Evolutionary conservation across 2,329 filamentous ascomycete genomes (phyloP).

Genomic region (Emmonsiellopsis sp.): DNA sequence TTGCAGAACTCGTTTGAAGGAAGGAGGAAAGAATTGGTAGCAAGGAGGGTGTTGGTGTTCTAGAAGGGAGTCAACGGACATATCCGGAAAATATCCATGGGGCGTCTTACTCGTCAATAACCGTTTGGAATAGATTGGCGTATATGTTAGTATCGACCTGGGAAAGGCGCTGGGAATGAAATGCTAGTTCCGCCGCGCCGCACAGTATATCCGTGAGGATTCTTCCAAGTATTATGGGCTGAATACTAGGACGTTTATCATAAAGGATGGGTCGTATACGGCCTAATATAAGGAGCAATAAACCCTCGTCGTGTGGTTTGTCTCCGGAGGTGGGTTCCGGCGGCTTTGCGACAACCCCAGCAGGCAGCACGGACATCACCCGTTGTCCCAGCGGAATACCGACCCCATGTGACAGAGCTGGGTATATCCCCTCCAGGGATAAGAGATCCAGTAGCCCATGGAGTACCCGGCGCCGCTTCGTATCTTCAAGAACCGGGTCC

Average conservation of each 20-base stretch:
- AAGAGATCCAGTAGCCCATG: constrained; percentile 34
- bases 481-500: constrained; percentile 29
- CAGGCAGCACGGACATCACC: constrained; percentile 33
- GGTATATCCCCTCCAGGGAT: constrained; percentile 36
- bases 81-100: neutral
- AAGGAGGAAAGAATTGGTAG: constrained; percentile 29
- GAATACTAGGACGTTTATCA: constrained; percentile 26
- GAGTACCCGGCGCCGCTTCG: constrained; percentile 29
- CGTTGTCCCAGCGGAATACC: constrained; percentile 35
- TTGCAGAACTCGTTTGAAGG: constrained; percentile 24
- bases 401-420: constrained; percentile 32
- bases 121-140: constrained; percentile 16
- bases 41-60: constrained; percentile 26
- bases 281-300: constrained; percentile 23
- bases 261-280: constrained; percentile 22
- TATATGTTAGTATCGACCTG: constrained; percentile 13
- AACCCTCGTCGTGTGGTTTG: constrained; percentile 17
- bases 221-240: constrained; percentile 28
- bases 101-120: constrained; percentile 26
- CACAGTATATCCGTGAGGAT: constrained; percentile 34
- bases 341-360: constrained; percentile 32
- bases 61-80: constrained; percentile 9
- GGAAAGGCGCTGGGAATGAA: constrained; percentile 21
- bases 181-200: constrained; percentile 28
- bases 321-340: constrained; percentile 10